Evolutionary conservation across 352 stramenopile species (phyloP), one percentile per base, ranked within the genome.

Genomic region (Globisporangium ultimum): DNA sequence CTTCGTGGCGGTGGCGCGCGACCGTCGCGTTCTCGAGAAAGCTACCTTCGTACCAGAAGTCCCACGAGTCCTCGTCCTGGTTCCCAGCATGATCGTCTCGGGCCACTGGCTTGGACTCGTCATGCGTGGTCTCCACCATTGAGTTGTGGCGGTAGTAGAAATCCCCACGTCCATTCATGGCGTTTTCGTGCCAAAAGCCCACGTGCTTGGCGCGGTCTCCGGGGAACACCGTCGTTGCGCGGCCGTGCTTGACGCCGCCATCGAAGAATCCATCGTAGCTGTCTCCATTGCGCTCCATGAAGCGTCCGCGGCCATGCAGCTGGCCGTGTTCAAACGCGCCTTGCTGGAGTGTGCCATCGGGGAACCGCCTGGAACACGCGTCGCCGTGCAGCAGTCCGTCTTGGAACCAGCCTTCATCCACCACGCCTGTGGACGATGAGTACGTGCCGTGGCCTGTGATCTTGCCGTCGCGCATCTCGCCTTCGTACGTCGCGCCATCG

Each of bases 31-130:
- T 76, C 42, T 86, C 65, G 21, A 84, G 60, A 52, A 89, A 89
- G n/a, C 64, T 76, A 12, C 78, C 81, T 86, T 91, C 81, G 55
- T 91, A 91, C 76, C 69, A 85, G 38, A 81, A 88, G 24, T 86
- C 77, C 72, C 76, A 86, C 5, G 70, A 60, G 12, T 71, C 32
- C 5, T 49, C 21, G 47, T 36, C 20, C 15, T 71, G 8, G 54
- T 54, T 34, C 10, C 46, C 52, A 11, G 45, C 64, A 53, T 1
- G 48, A 45, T 43, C 41, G 24, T 28, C 24, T 28, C 24, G 24
- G 24, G 24, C 24, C 24, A 28, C 24, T 28, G 24, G 24, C n/a
- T n/a, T n/a, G n/a, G n/a, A n/a, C n/a, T n/a, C 12, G 2, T 11
- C 11, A 28, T 49, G 34, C 47, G 48, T 58, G 12, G 20, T 58